Percentiles rank a stretch among this genome's conserved stretches.
Conservation (phyloP, 2,329 filamentous ascomycete genomes). For the Purpureocillium takamizusanense region DNA sequence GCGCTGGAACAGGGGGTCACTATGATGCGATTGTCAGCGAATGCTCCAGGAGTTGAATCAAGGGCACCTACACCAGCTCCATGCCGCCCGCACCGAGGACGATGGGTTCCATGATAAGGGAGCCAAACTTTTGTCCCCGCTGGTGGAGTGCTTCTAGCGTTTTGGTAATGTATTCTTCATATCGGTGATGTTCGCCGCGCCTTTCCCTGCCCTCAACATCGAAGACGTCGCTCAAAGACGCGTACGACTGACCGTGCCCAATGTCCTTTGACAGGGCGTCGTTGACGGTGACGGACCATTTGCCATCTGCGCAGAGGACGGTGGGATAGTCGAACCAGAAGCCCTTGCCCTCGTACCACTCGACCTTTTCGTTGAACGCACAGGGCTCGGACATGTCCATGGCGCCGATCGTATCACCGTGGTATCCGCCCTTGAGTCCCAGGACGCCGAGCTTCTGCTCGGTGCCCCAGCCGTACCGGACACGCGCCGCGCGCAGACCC, state of each 20-base stretch:
- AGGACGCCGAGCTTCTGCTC: slow-evolving; percentile 55
- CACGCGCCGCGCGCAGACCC: slow-evolving; percentile 61
- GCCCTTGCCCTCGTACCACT: slow-evolving; percentile 75
- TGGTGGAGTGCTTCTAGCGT: slow-evolving; percentile 42
- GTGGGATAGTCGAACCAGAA: slow-evolving; percentile 75
- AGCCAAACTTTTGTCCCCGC: slow-evolving; percentile 61
- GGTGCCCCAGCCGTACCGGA: slow-evolving; percentile 57
- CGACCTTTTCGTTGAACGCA: slow-evolving; percentile 71
- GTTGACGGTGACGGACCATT: slow-evolving; percentile 56
- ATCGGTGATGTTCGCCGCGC: slow-evolving; percentile 37
- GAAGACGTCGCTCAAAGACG: slow-evolving; percentile 48
- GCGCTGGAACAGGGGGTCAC: slow-evolving; percentile 74
- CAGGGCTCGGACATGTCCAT: slow-evolving; percentile 80
- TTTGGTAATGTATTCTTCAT: slow-evolving; percentile 49
- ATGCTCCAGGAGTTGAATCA: too few relatives aligned
- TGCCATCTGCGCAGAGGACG: slow-evolving; percentile 55
- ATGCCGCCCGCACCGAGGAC: slow-evolving; percentile 78
- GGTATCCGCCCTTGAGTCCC: slow-evolving; percentile 72
- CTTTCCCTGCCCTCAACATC: slow-evolving; percentile 40
- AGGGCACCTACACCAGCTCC: slow-evolving; percentile 56
- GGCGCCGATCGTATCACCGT: slow-evolving; percentile 80
- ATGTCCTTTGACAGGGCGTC: slow-evolving; percentile 35
- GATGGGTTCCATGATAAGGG: slow-evolving; percentile 71
- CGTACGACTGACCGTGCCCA: slow-evolving; percentile 33
- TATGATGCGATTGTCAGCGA: slow-evolving; percentile 16